phyloP scores from a whole-genome alignment of 257 asterid species.

The Solanum tarijense region DNA sequence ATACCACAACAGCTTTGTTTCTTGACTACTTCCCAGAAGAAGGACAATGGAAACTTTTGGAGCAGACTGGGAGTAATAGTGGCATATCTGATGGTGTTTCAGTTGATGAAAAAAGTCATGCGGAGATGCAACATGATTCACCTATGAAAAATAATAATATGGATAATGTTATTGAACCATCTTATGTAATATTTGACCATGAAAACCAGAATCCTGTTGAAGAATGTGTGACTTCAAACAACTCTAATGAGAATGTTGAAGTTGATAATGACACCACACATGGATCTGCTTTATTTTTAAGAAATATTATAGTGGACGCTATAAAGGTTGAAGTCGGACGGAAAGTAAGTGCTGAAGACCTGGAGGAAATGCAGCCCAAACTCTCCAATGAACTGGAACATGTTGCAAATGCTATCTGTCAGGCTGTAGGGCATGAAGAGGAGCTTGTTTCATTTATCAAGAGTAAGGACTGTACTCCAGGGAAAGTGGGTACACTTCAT shows the following conservation, averaged over 20 bases:
- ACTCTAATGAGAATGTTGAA: slow-evolving; percentile 15
- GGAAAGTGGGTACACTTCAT: slow-evolving; percentile 35
- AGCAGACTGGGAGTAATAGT: slow-evolving; percentile 25
- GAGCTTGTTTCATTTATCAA: not conserved
- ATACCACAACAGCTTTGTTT: slow-evolving; percentile 34
- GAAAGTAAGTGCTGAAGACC: slow-evolving; percentile 37
- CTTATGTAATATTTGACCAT: slow-evolving; percentile 50
- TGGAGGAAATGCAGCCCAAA: slow-evolving; percentile 48
- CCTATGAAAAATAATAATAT: slow-evolving; percentile 10
- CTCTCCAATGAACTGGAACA: slow-evolving; percentile 61
- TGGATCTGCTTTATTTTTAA: slow-evolving; percentile 27
- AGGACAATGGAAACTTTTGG: slow-evolving; percentile 68
- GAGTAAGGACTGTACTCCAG: slow-evolving; percentile 15
- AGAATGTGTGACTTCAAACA: slow-evolving; percentile 15
- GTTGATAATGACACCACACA: slow-evolving; percentile 12
- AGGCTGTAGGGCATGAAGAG: slow-evolving; percentile 38
- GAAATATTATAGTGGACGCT: slow-evolving; percentile 46
- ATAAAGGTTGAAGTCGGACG: slow-evolving; percentile 69
- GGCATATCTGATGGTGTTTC: slow-evolving; percentile 12
- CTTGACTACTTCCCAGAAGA: slow-evolving; percentile 65
- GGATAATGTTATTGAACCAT: slow-evolving; percentile 53
- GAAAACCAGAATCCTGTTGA: slow-evolving; percentile 27
- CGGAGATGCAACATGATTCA: not conserved
- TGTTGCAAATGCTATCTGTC: slow-evolving; percentile 60
- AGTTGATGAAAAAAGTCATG: slow-evolving; percentile 7